These are phyloP conservation scores for Ambrosiella xylebori DNA, from an alignment of 2,329 filamentous ascomycete species.

Conservation along the genomic window DNA sequence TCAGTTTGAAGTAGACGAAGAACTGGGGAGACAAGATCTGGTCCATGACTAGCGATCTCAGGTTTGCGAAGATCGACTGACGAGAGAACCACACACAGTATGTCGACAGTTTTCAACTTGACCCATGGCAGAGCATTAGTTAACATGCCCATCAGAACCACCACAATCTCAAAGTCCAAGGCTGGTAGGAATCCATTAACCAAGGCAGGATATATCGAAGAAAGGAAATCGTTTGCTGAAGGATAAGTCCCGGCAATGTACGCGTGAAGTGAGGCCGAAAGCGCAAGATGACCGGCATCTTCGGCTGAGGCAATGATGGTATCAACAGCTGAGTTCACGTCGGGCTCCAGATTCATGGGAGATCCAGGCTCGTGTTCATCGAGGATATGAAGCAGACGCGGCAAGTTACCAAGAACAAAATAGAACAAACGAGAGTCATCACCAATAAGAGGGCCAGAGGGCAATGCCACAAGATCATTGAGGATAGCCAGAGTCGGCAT, in stretches of 20 bases:
- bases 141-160: conserved; percentile 78
- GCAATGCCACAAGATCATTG: conserved; percentile 60
- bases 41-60: conserved; percentile 77
- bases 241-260: conserved; percentile 53
- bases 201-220: conserved; percentile 55
- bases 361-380: conserved; percentile 35
- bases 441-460: conserved; percentile 65
- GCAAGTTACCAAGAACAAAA: conserved; percentile 78
- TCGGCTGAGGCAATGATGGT: conserved; percentile 58
- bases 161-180: conserved; percentile 68
- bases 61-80: conserved; percentile 85
- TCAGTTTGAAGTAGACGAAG: conserved; percentile 80
- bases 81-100: conserved; percentile 69
- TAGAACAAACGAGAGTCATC: conserved; percentile 70
- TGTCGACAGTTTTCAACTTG: conserved; percentile 80
- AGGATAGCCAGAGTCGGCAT: conserved; percentile 61
- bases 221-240: conserved; percentile 57
- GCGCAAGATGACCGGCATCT: conserved; percentile 46
- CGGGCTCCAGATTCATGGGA: not conserved
- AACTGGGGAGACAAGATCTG: conserved; percentile 86
- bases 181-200: conserved; percentile 63
- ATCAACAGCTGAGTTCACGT: conserved; percentile 44
- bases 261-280: conserved; percentile 51
- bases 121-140: conserved; percentile 83
- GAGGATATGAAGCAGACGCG: conserved; percentile 64